Evolutionary conservation across 257 asterid genomes (phyloP), one percentile per base, ranked within the genome.

Genomic region (Solanum pimpinellifolium): DNA sequence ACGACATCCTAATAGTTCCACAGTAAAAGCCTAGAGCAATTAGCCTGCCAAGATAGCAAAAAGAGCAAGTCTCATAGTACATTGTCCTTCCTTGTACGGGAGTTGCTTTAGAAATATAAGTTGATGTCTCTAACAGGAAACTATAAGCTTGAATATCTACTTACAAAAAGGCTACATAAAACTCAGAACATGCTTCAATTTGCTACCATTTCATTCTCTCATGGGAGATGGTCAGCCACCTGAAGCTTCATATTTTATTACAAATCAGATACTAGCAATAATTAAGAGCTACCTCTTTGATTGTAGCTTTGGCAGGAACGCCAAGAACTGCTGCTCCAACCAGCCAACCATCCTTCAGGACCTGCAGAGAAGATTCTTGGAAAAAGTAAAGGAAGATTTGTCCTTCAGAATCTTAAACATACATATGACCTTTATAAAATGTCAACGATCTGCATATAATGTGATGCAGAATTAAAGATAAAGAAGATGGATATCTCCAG

Each of bases 301-400:
- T 95, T 44, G 99, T 97, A 75, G 99, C 98, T 92, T 97, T 97
- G 65, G 99, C 92, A 87, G 98, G 99, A 89, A 97, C 99, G 66
- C 98, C 99, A 81, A 97, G 97, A 80, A 97, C 99, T 88, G 99
- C 99, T 85, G 99, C 99, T 42, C 99, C 99, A 75, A 97, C 86
- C 87, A 84, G 91, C 90, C 87, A 91, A 76, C 95, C 98, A 86
- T 97, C 99, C 91, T 94, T 95, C 65, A 97, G 90, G 88, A 96
- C 99, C 99, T 97, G 91, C 86, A 83, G 73, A n/a, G 60, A 87
- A 73, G 72, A 70, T 86, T 77, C 86, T 69, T 82, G 82, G 85
- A 47, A 74, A 86, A 6, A 56, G 83, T 35, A 41, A 78, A 35
- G 33, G 42, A 78, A 66, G 15, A 8, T 35, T 37, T 83, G 47